Conservation (phyloP, 2,329 filamentous ascomycete species). For the Colletotrichum euphorbiae region DNA sequence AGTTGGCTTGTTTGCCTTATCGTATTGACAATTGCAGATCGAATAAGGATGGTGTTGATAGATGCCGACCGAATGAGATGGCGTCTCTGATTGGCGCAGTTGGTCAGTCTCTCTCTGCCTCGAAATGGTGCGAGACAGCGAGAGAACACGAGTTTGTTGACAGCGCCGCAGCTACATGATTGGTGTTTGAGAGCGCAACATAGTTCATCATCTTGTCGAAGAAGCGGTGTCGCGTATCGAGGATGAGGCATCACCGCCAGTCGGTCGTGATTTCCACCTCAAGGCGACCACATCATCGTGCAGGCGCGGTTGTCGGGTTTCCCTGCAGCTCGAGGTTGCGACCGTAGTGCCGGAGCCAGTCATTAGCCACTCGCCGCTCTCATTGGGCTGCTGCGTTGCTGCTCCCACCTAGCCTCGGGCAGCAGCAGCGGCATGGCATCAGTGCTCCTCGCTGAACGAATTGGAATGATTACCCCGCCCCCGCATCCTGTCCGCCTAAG, state of each 20-base stretch:
- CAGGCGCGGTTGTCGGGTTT: conserved; percentile 5
- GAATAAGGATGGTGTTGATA: too few relatives aligned
- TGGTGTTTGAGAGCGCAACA: background rate
- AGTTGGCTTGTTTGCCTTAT: background rate
- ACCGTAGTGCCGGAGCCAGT: conserved; percentile 2
- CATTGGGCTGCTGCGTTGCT: conserved; percentile 10
- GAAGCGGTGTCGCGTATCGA: conserved; percentile 12
- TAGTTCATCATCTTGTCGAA: background rate
- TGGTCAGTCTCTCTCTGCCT: background rate
- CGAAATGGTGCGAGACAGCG: background rate
- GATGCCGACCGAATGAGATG: background rate
- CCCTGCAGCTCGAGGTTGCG: background rate
- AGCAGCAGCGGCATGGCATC: background rate
- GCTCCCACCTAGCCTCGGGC: conserved; percentile 12
- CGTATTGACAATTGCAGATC: background rate
- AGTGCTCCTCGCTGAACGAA: background rate
- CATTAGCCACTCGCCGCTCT: background rate
- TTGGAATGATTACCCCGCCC: conserved; percentile 27
- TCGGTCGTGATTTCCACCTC: conserved; percentile 15
- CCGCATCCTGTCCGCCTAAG: conserved; percentile 11
- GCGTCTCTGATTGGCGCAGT: conserved; percentile 6
- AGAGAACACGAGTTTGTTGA: background rate
- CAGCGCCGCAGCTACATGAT: background rate
- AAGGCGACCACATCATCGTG: conserved; percentile 29
- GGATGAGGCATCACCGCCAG: conserved; percentile 24